Percentiles rank a stretch among this genome's conserved stretches.
phyloP scores from a whole-genome alignment of 805 yeast species.

The Ogataea parapolymorpha region DNA sequence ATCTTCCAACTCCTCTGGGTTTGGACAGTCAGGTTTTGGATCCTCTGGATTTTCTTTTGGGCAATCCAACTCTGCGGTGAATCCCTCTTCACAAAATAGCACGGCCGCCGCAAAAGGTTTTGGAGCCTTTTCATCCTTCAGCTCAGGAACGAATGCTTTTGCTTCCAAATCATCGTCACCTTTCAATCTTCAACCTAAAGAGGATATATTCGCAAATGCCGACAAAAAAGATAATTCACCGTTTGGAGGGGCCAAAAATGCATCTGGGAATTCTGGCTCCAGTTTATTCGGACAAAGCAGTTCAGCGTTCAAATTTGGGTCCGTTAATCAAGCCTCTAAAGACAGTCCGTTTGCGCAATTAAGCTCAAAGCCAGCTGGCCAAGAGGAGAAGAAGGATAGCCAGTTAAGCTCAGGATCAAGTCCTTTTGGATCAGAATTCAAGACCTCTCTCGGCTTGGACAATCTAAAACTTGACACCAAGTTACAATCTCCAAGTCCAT shows the following conservation, averaged over 20 bases:
- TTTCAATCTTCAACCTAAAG: not conserved
- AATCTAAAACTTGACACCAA: slow-evolving; percentile 1
- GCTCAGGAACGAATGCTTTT: slow-evolving; percentile 1
- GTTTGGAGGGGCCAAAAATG: not conserved
- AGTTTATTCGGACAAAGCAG: not conserved
- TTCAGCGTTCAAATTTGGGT: not conserved
- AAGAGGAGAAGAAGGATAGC: not conserved
- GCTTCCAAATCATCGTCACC: slow-evolving; percentile 2
- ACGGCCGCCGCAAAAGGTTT: not conserved
- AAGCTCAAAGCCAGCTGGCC: not conserved
- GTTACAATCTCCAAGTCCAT: not conserved
- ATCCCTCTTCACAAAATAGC: not conserved
- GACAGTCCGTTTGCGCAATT: not conserved
- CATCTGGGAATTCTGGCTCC: not conserved
- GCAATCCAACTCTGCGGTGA: not conserved
- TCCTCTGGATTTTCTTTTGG: slow-evolving; percentile 2
- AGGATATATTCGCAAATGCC: slow-evolving; percentile 1
- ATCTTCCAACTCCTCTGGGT: not conserved
- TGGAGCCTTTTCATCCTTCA: not conserved
- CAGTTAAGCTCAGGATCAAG: not conserved
- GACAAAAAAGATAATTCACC: not conserved
- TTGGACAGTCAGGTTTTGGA: slow-evolving; percentile 4
- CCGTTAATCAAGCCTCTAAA: not conserved
- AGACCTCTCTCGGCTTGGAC: slow-evolving; percentile 4
- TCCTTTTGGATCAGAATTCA: slow-evolving; percentile 5